Evolutionary conservation across 2,329 filamentous ascomycete species (phyloP), one percentile per base, ranked within the genome.

Genomic region (Colletotrichum theobromicola): DNA sequence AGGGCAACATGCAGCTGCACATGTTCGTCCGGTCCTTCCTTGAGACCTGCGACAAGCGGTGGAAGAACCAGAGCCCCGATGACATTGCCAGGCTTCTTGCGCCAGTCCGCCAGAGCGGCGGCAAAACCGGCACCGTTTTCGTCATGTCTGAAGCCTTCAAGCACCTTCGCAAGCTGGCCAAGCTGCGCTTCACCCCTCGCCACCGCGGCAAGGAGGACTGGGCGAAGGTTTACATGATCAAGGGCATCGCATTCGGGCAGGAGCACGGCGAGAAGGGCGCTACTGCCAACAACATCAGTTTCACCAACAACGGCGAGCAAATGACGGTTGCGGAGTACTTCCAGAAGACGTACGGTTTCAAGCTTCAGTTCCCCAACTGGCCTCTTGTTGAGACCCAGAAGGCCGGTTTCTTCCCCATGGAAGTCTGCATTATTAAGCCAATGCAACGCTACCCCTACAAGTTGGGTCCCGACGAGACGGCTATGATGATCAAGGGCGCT

Each of bases 401-500:
- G 55, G 87, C 82, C 3, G 90, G 88, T 0, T 82, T 84, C 5
- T 92, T 93, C 76, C 92, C 92, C 0, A 89, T 93, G 84, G 93
- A 94, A 77, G 81, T 92, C 5, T 91, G 90, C 69, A 83, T 84
- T 10, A 77, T 92, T 8, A 79, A 86, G 42, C 82, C 85, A 0
- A 88, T 90, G 80, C 92, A 94, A 80, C 86, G 90, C 0, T 94
- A 93, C 77, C 85, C 86, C 0, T 93, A 86, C 84, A 94, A 94
- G 82, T 82, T 94, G 2, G 89, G 89, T 67, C 86, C 89, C 0
- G 81, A 84, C 0, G 88, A 98, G 85, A 98, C 96, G 0, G 86
- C 93, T 0, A 85, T 89, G 7, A 99, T 99, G 97, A 98, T 99
- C 86, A 96, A 94, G 83, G 95, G 96, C 79, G 96, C 96, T 0